Base-by-base conservation (phyloP, 352 stramenopile species). In the Phytophthora cryptogea region DNA sequence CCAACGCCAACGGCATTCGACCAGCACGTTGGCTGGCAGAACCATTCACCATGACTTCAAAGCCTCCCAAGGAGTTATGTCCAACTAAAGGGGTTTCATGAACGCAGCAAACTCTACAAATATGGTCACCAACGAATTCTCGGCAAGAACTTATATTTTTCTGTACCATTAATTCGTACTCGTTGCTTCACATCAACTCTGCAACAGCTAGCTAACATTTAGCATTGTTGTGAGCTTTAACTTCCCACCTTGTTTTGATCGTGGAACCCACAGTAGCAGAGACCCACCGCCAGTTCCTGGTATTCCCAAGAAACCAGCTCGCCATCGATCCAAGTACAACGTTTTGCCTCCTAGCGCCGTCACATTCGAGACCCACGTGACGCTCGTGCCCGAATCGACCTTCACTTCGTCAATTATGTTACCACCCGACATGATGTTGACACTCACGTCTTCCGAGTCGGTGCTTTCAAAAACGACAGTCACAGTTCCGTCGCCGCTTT, bases 301-400 rank as follows among this genome's bases (percentile, higher is more conserved):
- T 28, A 82, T 59, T 13, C 63, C 67, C 11, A 79, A 9, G 58
- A 80, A 70, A 14, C 70, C 72, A 40, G 59, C 66, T 5, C 69
- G 69, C 74, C 72, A 84, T 37, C 74, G 74, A 64, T 84, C 74
- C 17, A 84, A 26, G 50, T 84, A 82, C 53, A 84, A 27, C 4
- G 68, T 82, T 28, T 72, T 79, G 31, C 73, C 67, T 41, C 70
- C 43, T 36, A 80, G 43, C 5, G 36, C 51, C 0, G 48, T 36
- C 9, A 78, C 58, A n/a, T 46, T 50, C 13, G 66, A 71, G 13
- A 48, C 58, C 74, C 74, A 83, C 5, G 59, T 59, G 20, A 66
- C 63, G 1, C 27, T 78, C 3, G 41, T 20, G 14, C 73, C 67
- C 14, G 59, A 37, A 8, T 72, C 51, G 8, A 83, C 66, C 3